Percentiles rank a stretch among this genome's conserved stretches.
phyloP scores from a whole-genome alignment of 305 asterid species.

The Stenogyne calaminthoides region DNA sequence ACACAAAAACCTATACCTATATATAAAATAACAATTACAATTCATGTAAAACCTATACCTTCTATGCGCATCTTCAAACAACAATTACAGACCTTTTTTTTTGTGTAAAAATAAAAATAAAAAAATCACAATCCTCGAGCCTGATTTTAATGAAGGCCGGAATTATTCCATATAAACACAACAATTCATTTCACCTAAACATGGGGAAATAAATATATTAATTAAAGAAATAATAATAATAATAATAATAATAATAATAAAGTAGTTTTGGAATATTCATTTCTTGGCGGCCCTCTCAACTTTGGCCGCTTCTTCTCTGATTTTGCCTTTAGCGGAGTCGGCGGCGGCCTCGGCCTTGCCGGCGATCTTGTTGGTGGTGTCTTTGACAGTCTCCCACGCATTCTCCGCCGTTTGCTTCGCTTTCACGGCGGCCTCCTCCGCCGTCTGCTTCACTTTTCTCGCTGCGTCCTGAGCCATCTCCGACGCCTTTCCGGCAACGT shows the following conservation, averaged over 20 bases:
- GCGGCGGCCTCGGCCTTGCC: conserved; percentile 49
- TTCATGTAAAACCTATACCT: too few relatives aligned
- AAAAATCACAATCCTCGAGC: background rate
- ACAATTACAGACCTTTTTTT: background rate
- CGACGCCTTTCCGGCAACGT: conserved; percentile 34
- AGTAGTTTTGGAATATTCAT: background rate
- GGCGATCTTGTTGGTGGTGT: conserved; percentile 43
- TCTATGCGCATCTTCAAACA: background rate
- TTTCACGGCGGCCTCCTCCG: conserved; percentile 41
- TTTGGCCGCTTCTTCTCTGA: conserved; percentile 36
- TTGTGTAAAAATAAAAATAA: background rate
- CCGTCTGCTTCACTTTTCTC: conserved; percentile 40
- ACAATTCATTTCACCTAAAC: background rate
- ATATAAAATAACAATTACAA: too few relatives aligned
- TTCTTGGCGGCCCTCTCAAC: conserved; percentile 33
- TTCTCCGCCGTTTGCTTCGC: conserved; percentile 42
- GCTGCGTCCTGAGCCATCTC: conserved; percentile 42
- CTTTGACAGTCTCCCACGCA: conserved; percentile 48
- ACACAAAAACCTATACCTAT: too few relatives aligned
- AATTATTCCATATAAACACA: conserved; percentile 8
- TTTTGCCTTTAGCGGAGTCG: conserved; percentile 31
- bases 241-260: too few relatives aligned
- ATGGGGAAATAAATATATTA: background rate
- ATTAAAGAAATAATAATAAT: too few relatives aligned
- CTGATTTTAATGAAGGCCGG: background rate